A percentile compares a stretch with the other conserved stretches of the same genome.
Conservation (phyloP, 768 basidiomycete genomes). For the Lentinula sp. region DNA sequence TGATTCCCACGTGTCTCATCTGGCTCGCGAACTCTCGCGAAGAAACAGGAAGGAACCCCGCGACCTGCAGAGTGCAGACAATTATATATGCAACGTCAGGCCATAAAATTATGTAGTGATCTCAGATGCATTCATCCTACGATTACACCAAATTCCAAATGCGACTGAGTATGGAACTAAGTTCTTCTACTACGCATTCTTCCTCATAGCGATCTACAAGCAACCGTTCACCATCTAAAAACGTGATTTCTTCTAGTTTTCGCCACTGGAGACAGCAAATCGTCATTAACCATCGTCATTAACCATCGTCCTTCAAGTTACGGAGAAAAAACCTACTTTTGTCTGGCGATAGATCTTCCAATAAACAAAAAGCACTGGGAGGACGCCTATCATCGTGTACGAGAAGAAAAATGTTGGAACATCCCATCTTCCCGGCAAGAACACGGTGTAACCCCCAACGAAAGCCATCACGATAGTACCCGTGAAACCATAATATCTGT, state of each 20-base stretch:
- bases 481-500: constrained; percentile 38
- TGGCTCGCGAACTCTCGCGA: too few relatives aligned
- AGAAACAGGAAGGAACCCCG: too few relatives aligned
- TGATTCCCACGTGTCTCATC: too few relatives aligned
- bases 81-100: too few relatives aligned
- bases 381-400: constrained; percentile 38
- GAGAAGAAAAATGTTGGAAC: constrained; percentile 44
- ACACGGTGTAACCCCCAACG: constrained; percentile 44
- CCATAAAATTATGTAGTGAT: too few relatives aligned
- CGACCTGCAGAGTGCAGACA: too few relatives aligned
- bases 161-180: not conserved
- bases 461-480: constrained; percentile 43
- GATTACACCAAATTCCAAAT: constrained; percentile 18
- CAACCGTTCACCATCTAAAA: constrained; percentile 39
- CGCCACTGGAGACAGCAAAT: constrained; percentile 28
- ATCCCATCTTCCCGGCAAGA: constrained; percentile 44
- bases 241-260: constrained; percentile 28
- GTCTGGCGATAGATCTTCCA: constrained; percentile 41
- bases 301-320: not conserved
- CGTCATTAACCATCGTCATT: not conserved
- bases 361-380: constrained; percentile 35
- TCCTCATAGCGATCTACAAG: constrained; percentile 40
- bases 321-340: constrained; percentile 21
- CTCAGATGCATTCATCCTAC: not conserved
- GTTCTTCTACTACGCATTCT: constrained; percentile 4